Conservation (phyloP, 345 rosid genomes). For the Combretum micranthum region DNA sequence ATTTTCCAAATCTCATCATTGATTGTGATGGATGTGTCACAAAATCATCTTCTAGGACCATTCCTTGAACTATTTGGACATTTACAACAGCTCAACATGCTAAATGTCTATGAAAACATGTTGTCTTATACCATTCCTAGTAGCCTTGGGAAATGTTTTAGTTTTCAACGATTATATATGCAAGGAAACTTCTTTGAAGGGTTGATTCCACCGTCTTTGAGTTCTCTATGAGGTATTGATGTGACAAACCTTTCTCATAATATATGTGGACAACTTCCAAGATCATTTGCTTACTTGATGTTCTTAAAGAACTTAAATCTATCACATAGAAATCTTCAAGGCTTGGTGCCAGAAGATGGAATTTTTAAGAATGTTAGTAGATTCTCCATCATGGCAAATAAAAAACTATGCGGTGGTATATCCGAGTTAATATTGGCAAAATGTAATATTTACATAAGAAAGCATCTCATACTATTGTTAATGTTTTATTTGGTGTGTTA, state of each 20-base stretch:
- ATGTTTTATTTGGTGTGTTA: background rate
- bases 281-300: background rate
- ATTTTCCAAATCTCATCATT: too few species aligned
- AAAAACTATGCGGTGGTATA: slow-evolving; percentile 9
- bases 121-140: slow-evolving; percentile 7
- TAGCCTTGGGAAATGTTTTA: background rate
- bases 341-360: slow-evolving; percentile 11
- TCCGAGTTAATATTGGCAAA: background rate
- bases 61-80: too few species aligned
- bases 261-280: slow-evolving; percentile 3
- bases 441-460: background rate
- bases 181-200: too few species aligned
- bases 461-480: background rate
- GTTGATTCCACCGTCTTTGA: too few species aligned
- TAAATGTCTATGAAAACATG: background rate
- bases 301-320: slow-evolving; percentile 8
- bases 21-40: too few species aligned
- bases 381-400: slow-evolving; percentile 2
- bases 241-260: slow-evolving; percentile 6
- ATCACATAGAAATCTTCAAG: slow-evolving; percentile 8
- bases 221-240: too few species aligned
- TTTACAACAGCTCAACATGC: background rate
- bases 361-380: slow-evolving; percentile 5
- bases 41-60: too few species aligned
- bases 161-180: too few species aligned